Conservation (phyloP, 768 basidiomycete species). For the Rickenella mellea region DNA sequence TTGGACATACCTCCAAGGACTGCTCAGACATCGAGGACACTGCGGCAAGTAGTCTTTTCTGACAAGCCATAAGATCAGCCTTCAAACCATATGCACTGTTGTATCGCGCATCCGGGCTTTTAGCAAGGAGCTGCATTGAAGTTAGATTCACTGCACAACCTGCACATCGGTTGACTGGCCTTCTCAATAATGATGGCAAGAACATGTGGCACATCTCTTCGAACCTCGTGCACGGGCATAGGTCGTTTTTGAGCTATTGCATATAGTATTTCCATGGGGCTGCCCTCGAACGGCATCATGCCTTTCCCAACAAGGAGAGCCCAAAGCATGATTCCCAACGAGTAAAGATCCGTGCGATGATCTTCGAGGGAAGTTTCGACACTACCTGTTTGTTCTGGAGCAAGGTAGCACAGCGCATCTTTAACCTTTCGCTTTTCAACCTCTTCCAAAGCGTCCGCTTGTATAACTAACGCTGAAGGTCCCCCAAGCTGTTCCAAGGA, state of each 20-base stretch:
- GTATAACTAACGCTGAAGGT: slow-evolving; percentile 58
- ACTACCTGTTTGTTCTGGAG: slow-evolving; percentile 70
- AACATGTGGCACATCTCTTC: slow-evolving; percentile 64
- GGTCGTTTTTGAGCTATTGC: slow-evolving; percentile 65
- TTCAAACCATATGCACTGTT: slow-evolving; percentile 66
- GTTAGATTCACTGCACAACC: neutral
- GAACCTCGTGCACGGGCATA: slow-evolving; percentile 67
- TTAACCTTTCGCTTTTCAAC: slow-evolving; percentile 60
- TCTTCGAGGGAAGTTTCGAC: slow-evolving; percentile 65
- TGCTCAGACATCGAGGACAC: slow-evolving; percentile 49
- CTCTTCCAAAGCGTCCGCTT: slow-evolving; percentile 41
- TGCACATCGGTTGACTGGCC: slow-evolving; percentile 21
- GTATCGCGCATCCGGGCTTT: slow-evolving; percentile 60
- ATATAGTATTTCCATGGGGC: slow-evolving; percentile 50
- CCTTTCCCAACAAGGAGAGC: slow-evolving; percentile 64
- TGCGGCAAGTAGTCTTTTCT: slow-evolving; percentile 48
- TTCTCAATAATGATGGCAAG: slow-evolving; percentile 64
- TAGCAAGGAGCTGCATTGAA: slow-evolving; percentile 45
- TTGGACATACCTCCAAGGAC: slow-evolving; percentile 38
- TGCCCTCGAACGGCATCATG: slow-evolving; percentile 51
- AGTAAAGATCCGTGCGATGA: slow-evolving; percentile 67
- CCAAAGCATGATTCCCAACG: slow-evolving; percentile 67
- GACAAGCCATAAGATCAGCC: slow-evolving; percentile 58
- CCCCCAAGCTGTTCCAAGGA: slow-evolving; percentile 66
- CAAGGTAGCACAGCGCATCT: slow-evolving; percentile 66